Evolutionary conservation across 1,139 yeast genomes (phyloP), one percentile per base, ranked within the genome.

Genomic region (Komagataea norvegica): DNA sequence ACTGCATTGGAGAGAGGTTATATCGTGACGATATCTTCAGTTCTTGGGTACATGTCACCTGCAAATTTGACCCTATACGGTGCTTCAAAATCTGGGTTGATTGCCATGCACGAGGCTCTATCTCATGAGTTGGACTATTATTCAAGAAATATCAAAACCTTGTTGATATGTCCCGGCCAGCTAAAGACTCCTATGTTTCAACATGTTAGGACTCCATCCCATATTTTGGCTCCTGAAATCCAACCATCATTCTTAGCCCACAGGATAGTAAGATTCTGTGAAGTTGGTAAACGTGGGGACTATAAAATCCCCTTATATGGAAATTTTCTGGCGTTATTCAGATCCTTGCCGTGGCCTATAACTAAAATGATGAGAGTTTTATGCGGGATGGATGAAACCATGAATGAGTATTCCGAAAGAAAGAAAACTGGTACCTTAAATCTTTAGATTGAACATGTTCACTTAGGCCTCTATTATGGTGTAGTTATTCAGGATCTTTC

Each of bases 131-230:
- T 86, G 26, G 79, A 79, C 0, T 79, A 79, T 2, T 32, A 41
- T 17, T 28, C 36, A 6, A 60, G 62, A 6, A 85, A 86, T 2
- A 72, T 88, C 16, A 79, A 79, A 49, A 82, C 95, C 0, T 61
- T 89, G 38, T 65, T 89, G 29, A 70, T 89, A 1, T 80, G 93
- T 51, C 95, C 96, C 0, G 97, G 98, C 0, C 96, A 89, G 55
- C 58, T 89, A 43, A 71, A 68, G 38, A 86, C 96, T 0, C 54
- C 59, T 6, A 72, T 89, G 85, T 89, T 89, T 56, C 64, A 62
- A 23, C 77, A 79, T 3, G 83, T 89, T 6, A 49, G 59, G 21
- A 81, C 95, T 0, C 96, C 96, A 0, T 78, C 85, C 5, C 61
- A 68, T 2, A 44, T 81, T 4, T 57, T 88, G 14, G 97, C 97